Conservation (phyloP, 106 monocot species). For the Acorus calamus region DNA sequence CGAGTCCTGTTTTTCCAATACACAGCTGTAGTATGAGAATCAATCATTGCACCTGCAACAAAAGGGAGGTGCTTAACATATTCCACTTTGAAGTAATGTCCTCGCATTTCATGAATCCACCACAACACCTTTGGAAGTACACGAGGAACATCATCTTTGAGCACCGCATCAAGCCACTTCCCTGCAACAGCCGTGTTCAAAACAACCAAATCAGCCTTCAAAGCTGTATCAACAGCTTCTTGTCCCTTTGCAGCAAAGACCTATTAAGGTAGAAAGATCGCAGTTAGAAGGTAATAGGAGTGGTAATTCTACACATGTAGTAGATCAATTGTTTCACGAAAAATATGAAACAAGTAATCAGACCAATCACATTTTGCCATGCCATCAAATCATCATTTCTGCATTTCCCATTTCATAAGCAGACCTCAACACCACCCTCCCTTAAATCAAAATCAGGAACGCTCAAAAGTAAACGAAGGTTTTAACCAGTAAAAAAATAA, state of each 20-base stretch:
- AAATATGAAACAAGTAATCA: too few species aligned
- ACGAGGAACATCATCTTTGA: constrained; percentile 45
- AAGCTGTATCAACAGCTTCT: constrained; percentile 62
- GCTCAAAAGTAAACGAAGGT: not conserved
- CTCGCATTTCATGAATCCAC: constrained; percentile 99
- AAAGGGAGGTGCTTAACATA: constrained; percentile 89
- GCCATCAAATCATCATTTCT: too few species aligned
- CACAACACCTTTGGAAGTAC: constrained; percentile 88
- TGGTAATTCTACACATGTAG: too few species aligned
- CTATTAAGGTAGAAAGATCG: constrained; percentile 16
- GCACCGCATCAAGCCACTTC: constrained; percentile 89
- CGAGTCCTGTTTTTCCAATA: constrained; percentile 89
- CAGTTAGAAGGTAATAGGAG: not conserved
- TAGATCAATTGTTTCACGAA: too few species aligned
- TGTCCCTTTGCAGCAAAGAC: constrained; percentile 54
- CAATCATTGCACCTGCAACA: constrained; percentile 96
- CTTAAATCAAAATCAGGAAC: too few species aligned
- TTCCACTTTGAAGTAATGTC: constrained; percentile 92
- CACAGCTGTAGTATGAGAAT: constrained; percentile 73
- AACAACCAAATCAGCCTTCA: constrained; percentile 73
- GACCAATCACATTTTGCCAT: too few species aligned
- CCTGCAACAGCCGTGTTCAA: constrained; percentile 97
- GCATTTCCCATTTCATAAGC: too few species aligned
- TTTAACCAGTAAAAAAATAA: not conserved
- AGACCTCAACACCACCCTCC: too few species aligned